phyloP scores from a whole-genome alignment of 2,329 filamentous ascomycete genomes.

The Endoconidiophora laricicola region DNA sequence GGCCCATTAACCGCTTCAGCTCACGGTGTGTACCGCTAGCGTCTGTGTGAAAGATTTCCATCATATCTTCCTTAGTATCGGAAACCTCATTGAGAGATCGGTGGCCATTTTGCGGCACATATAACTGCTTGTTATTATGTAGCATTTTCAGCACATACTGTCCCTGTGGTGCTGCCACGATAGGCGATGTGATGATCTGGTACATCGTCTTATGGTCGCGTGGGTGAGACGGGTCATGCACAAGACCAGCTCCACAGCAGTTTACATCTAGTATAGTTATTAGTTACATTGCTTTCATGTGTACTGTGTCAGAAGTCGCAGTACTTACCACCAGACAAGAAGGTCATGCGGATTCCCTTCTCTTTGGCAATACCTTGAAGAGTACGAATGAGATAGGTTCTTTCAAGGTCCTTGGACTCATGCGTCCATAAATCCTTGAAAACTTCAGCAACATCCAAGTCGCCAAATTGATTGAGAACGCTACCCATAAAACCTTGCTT shows the following conservation, averaged over 20 bases:
- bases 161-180: slow-evolving; percentile 76
- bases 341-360: slow-evolving; percentile 92
- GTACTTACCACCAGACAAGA: slow-evolving; percentile 64
- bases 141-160: slow-evolving; percentile 82
- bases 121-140: slow-evolving; percentile 87
- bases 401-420: slow-evolving; percentile 89
- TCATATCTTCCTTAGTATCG: slow-evolving; percentile 99
- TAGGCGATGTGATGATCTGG: slow-evolving; percentile 82
- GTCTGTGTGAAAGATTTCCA: slow-evolving; percentile 96
- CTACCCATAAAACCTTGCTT: slow-evolving; percentile 93
- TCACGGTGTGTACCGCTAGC: slow-evolving; percentile 71
- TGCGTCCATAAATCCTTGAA: slow-evolving; percentile 96
- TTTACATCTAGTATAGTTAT: slow-evolving; percentile 47
- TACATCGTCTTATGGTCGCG: slow-evolving; percentile 99
- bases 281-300: too few species aligned
- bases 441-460: slow-evolving; percentile 87
- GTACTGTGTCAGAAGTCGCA: slow-evolving; percentile 11
- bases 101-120: slow-evolving; percentile 77
- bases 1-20: slow-evolving; percentile 80
- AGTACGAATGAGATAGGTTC: slow-evolving; percentile 90
- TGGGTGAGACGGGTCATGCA: slow-evolving; percentile 85
- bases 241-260: slow-evolving; percentile 75
- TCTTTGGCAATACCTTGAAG: slow-evolving; percentile 90
- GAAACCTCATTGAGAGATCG: slow-evolving; percentile 55
- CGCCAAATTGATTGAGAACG: slow-evolving; percentile 88